Evolutionary conservation across 2,329 filamentous ascomycete species (phyloP).

Genomic region (Fusarium austroafricanum): DNA sequence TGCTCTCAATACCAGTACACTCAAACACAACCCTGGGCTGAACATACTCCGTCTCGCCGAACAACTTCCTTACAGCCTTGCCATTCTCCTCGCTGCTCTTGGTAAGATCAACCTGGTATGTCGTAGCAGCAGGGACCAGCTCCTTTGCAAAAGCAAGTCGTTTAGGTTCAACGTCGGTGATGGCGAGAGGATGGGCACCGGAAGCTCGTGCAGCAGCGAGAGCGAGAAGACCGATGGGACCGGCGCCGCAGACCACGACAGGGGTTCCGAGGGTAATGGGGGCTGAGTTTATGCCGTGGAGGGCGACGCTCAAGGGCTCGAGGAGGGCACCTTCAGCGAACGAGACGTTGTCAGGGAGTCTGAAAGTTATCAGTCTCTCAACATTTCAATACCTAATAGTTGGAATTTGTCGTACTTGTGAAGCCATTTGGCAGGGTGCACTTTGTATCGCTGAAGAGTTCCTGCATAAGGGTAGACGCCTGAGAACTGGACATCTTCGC

Average conservation of each 20-base stretch:
- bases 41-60: conserved; percentile 64
- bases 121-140: conserved; percentile 65
- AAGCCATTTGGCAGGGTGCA: conserved; percentile 70
- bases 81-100: conserved; percentile 63
- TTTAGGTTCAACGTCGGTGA: conserved; percentile 69
- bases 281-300: conserved; percentile 68
- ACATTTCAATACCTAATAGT: not conserved
- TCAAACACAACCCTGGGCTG: conserved; percentile 71
- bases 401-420: conserved; percentile 55
- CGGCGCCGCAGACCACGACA: conserved; percentile 70
- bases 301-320: conserved; percentile 72
- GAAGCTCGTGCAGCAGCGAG: conserved; percentile 69
- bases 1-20: conserved; percentile 74
- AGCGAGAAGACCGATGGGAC: conserved; percentile 71
- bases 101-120: conserved; percentile 63
- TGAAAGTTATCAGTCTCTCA: conserved; percentile 27
- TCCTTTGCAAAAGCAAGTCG: conserved; percentile 68
- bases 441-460: conserved; percentile 70
- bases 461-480: conserved; percentile 72
- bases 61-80: conserved; percentile 63
- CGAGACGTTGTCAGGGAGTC: conserved; percentile 65
- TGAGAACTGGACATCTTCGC: conserved; percentile 69
- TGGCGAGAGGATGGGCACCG: conserved; percentile 71
- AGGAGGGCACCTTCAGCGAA: conserved; percentile 72
- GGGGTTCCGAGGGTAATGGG: conserved; percentile 66